These are phyloP conservation scores for Beauveria sp. DNA, from an alignment of 2,329 filamentous ascomycete species.

Conservation along the genomic window DNA sequence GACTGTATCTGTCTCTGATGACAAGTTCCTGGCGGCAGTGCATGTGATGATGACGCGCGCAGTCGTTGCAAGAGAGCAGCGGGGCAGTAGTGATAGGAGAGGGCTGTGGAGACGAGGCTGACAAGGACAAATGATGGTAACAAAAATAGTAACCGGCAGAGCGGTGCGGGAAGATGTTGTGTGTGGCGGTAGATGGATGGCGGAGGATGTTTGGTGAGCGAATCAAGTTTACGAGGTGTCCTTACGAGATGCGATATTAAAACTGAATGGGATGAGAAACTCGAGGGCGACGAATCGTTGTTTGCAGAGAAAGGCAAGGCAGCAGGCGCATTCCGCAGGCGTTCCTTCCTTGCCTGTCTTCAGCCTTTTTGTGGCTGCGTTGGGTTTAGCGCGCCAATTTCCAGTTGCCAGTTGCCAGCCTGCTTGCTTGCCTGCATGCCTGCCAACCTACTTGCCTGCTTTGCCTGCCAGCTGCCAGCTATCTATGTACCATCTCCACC, in stretches of 20 bases:
- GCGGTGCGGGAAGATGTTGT: not conserved
- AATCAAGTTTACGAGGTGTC: not conserved
- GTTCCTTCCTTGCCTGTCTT: not conserved
- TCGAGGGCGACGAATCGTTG: not conserved
- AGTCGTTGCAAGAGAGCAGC: constrained; percentile 4
- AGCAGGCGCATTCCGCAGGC: not conserved
- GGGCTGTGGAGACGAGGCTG: constrained; percentile 11
- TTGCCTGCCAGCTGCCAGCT: too few species aligned
- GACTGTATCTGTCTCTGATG: not conserved
- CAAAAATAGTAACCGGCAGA: not conserved
- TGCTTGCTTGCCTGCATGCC: too few species aligned
- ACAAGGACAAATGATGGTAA: not conserved
- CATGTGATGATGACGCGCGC: constrained; percentile 12
- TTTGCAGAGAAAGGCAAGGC: not conserved
- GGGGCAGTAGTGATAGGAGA: constrained; percentile 1
- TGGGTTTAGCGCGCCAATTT: constrained; percentile 3
- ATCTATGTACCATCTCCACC: too few species aligned
- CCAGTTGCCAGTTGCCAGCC: not conserved
- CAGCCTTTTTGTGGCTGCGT: not conserved
- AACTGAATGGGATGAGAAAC: not conserved
- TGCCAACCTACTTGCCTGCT: too few species aligned
- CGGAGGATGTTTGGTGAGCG: not conserved
- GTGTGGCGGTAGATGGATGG: not conserved
- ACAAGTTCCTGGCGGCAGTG: not conserved
- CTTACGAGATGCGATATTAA: not conserved